Base-by-base conservation (phyloP, 495 filamentous ascomycete genomes). In the Aspergillus heteromorphus region DNA sequence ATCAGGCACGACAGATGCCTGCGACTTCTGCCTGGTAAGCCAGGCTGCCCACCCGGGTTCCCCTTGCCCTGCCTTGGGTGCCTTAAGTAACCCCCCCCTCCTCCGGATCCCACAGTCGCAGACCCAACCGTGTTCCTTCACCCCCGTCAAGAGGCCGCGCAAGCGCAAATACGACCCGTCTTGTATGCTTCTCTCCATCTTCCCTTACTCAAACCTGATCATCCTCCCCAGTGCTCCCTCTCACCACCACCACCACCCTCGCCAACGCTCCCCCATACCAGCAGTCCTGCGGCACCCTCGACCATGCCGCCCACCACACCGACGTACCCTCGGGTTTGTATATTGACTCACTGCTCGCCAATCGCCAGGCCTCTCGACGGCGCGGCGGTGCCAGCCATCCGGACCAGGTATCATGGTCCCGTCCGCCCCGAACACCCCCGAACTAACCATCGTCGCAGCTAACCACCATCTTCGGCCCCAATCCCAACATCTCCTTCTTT, bases 381-480 rank as follows among this genome's bases (percentile, higher is more conserved):
- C 18, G 13, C 3, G 19, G 42, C 13, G 42, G 23, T n/a, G 20
- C 42, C 23, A 23, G 18, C 19, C 18, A 45, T 45, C 20, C 42
- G 13, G 42, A 45, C 19, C 42, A 45, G 42, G 42, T 25, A 25
- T 23, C 9, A 14, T 21, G 5, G 11, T 3, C 23, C 11, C 20
- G 20, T 25, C 42, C 13, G 19, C 42, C 4, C 20, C 17, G 17
- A 6, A 9, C 3, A 25, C 42, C 42, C 42, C 4, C 13, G 13
- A 25, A 45, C 42, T 45, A 4, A 45, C 19, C 18, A 45, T 25
- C 5, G 19, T 11, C 42, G 6, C 23, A 45, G 30, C 30, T 50
- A 7, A 50, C 29, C 29, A 50, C 48, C 3, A 40, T 49, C 47
- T 57, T 75, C 29, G 58, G 61, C 29, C 58, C 56, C 8, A 59